phyloP scores from a whole-genome alignment of 106 monocot species.

The Dendrobium huoshanense region DNA sequence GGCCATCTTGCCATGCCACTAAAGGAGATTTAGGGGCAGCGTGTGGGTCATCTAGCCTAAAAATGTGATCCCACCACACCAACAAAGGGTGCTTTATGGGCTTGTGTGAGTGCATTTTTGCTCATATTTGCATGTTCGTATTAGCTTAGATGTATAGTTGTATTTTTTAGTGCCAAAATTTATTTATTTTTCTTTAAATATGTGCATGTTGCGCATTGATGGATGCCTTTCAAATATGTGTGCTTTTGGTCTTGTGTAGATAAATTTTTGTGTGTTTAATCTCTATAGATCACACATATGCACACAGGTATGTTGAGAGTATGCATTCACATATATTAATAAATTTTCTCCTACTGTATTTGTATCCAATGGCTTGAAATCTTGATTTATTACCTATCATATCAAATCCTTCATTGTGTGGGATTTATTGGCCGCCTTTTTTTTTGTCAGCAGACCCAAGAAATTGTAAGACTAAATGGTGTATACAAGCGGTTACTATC shows the following conservation, averaged over 20 bases:
- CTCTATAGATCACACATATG: too few species aligned
- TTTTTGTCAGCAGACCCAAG: conserved; percentile 57
- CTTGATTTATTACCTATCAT: neutral
- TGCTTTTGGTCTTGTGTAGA: neutral
- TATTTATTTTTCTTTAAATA: too few species aligned
- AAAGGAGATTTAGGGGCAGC: too few species aligned
- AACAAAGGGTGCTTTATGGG: too few species aligned
- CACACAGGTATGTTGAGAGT: too few species aligned
- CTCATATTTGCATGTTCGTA: neutral
- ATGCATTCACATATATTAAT: too few species aligned
- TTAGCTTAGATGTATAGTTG: neutral
- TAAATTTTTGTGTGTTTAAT: too few species aligned
- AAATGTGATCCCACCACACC: too few species aligned
- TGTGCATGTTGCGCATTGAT: neutral
- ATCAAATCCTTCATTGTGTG: neutral
- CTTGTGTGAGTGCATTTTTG: neutral
- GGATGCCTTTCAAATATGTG: neutral
- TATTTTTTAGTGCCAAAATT: neutral
- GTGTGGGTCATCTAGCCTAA: too few species aligned
- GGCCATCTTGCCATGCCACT: too few species aligned
- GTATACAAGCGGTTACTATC: conserved; percentile 75
- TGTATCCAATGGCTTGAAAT: neutral
- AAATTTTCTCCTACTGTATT: neutral
- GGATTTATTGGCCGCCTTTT: neutral
- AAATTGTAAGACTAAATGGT: conserved; percentile 91